phyloP scores from a whole-genome alignment of 352 stramenopile species.

The Aphanomyces euteiches region DNA sequence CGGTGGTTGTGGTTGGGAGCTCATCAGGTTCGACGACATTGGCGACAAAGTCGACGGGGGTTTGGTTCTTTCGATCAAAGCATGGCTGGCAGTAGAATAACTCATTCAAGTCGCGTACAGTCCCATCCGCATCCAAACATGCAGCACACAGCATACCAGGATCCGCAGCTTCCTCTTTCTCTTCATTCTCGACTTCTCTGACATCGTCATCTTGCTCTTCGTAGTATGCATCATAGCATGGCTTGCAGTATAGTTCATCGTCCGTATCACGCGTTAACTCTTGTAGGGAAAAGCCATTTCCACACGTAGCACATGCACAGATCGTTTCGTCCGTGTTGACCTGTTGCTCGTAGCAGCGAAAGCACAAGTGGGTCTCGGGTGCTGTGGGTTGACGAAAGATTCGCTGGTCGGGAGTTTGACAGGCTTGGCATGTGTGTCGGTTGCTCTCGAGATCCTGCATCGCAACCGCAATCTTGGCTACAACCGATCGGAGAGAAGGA shows the following conservation, averaged over 20 bases:
- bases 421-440: slow-evolving; percentile 33
- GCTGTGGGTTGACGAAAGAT: not conserved
- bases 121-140: not conserved
- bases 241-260: slow-evolving; percentile 61
- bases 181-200: slow-evolving; percentile 35
- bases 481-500: not conserved
- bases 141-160: not conserved
- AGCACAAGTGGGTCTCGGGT: not conserved
- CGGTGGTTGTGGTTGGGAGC: too few relatives aligned
- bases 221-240: slow-evolving; percentile 72
- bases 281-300: slow-evolving; percentile 8
- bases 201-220: slow-evolving; percentile 25
- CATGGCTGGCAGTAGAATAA: slow-evolving; percentile 14
- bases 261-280: slow-evolving; percentile 53
- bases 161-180: too few relatives aligned
- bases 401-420: not conserved
- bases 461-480: slow-evolving; percentile 14
- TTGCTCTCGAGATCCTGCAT: slow-evolving; percentile 38
- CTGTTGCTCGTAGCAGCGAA: slow-evolving; percentile 3
- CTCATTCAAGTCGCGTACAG: not conserved
- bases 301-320: slow-evolving; percentile 53
- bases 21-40: too few relatives aligned
- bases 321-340: too few relatives aligned
- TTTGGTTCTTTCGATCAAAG: not conserved
- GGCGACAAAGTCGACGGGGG: not conserved